phyloP scores from a whole-genome alignment of 331 rosid genomes.

The Prunus yedoensis region DNA sequence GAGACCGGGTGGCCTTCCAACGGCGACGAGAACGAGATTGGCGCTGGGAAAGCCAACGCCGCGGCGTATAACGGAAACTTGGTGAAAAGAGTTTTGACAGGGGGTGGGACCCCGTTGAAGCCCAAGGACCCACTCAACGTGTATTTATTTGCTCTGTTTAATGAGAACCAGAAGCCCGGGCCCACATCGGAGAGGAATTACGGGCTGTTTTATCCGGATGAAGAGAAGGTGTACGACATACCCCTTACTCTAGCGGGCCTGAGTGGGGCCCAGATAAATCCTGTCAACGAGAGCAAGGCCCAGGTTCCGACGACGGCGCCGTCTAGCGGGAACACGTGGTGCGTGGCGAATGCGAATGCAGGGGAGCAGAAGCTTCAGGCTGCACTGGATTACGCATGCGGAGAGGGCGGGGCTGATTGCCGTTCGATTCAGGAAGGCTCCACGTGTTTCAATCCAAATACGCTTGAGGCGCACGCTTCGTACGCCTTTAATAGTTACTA shows the following conservation, averaged over 20 bases:
- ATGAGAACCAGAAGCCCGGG: constrained; percentile 68
- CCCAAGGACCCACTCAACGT: constrained; percentile 47
- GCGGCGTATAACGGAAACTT: constrained; percentile 82
- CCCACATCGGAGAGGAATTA: constrained; percentile 84
- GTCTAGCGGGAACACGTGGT: constrained; percentile 27
- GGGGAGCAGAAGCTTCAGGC: constrained; percentile 37
- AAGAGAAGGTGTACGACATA: constrained; percentile 58
- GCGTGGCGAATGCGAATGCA: constrained; percentile 33
- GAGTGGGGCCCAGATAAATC: neutral
- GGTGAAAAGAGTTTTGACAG: constrained; percentile 46
- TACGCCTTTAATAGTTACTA: constrained; percentile 49
- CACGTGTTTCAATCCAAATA: constrained; percentile 40
- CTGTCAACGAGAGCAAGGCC: constrained; percentile 33
- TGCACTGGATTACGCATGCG: constrained; percentile 33
- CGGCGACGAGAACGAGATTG: constrained; percentile 68
- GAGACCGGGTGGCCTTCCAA: constrained; percentile 91
- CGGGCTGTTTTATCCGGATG: constrained; percentile 68
- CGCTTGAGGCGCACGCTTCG: constrained; percentile 49
- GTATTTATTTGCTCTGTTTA: constrained; percentile 68
- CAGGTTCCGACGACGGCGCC: constrained; percentile 31
- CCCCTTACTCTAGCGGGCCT: constrained; percentile 33
- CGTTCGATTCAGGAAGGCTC: constrained; percentile 40
- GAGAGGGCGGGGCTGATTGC: constrained; percentile 49
- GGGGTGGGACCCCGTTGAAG: constrained; percentile 66
- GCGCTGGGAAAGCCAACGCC: constrained; percentile 60